Conservation (phyloP, 768 basidiomycete genomes). For the Agrocybe praecox region DNA sequence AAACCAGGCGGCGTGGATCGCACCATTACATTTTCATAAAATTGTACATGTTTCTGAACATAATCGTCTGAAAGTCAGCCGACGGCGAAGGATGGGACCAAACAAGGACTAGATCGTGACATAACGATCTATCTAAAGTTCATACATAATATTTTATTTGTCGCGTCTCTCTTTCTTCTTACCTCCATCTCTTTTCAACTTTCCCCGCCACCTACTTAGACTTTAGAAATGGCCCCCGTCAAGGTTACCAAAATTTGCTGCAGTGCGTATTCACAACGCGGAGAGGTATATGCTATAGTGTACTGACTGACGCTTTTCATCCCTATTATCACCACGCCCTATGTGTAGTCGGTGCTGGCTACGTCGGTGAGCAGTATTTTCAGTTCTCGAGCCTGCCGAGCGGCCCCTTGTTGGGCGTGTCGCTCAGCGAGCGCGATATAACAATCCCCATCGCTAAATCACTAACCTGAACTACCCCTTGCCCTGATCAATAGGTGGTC, state of each 20-base stretch:
- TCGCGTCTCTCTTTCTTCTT: constrained; percentile 18
- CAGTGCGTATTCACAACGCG: constrained; percentile 55
- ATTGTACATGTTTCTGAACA: not conserved
- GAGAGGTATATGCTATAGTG: not conserved
- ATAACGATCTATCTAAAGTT: constrained; percentile 9
- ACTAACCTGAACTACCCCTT: constrained; percentile 14
- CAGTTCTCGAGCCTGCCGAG: not conserved
- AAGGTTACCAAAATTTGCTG: constrained; percentile 85
- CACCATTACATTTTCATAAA: not conserved
- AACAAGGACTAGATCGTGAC: constrained; percentile 17
- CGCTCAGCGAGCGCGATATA: constrained; percentile 6
- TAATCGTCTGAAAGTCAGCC: not conserved
- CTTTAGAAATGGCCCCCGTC: constrained; percentile 49
- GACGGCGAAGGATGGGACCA: constrained; percentile 5
- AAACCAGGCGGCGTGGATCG: not conserved
- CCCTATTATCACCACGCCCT: constrained; percentile 4
- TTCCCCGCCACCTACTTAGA: constrained; percentile 11
- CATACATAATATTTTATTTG: constrained; percentile 20
- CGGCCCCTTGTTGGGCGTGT: not conserved
- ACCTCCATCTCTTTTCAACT: constrained; percentile 15
- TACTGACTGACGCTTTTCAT: constrained; percentile 14
- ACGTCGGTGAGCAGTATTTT: constrained; percentile 71
- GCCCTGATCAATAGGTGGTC: constrained; percentile 64
- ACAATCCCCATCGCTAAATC: not conserved
- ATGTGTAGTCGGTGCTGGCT: constrained; percentile 79